Percentiles rank a stretch among this genome's conserved stretches.
phyloP scores from a whole-genome alignment of 495 filamentous ascomycete species.

The Penicillium crystallinum region DNA sequence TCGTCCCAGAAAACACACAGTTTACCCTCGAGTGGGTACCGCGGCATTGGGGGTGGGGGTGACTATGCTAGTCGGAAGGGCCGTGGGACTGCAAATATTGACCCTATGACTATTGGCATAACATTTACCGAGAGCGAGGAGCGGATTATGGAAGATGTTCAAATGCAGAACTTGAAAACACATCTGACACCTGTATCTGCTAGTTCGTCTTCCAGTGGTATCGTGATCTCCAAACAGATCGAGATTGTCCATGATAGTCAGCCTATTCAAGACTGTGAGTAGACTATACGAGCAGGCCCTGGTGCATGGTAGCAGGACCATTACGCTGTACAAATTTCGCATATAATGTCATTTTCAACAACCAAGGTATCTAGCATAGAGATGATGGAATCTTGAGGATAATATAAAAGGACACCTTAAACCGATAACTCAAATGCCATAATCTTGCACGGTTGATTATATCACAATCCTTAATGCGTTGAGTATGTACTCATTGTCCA shows the following conservation, averaged over 20 bases:
- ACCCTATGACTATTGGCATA: constrained; percentile 43
- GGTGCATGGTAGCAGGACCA: background rate
- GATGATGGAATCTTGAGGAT: too few species aligned
- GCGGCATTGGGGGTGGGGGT: constrained; percentile 21
- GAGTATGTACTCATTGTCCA: too few species aligned
- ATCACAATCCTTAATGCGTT: too few species aligned
- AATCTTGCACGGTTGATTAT: too few species aligned
- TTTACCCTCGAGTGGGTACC: constrained; percentile 15
- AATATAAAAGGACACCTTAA: too few species aligned
- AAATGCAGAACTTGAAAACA: constrained; percentile 31
- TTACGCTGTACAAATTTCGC: too few species aligned
- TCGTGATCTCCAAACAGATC: constrained; percentile 28
- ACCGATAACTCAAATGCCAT: too few species aligned
- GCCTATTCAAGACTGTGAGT: background rate
- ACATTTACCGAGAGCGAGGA: constrained; percentile 50
- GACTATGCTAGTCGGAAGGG: constrained; percentile 36
- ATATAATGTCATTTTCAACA: too few species aligned
- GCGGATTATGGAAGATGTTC: constrained; percentile 37
- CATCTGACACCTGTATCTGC: background rate
- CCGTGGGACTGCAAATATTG: constrained; percentile 32
- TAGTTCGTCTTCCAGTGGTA: constrained; percentile 5
- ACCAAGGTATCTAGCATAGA: too few species aligned
- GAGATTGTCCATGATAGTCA: constrained; percentile 18
- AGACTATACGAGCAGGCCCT: background rate
- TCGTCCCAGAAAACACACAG: constrained; percentile 27